Evolutionary conservation across 441 rosid genomes (phyloP).

Genomic region (California macrophylla): DNA sequence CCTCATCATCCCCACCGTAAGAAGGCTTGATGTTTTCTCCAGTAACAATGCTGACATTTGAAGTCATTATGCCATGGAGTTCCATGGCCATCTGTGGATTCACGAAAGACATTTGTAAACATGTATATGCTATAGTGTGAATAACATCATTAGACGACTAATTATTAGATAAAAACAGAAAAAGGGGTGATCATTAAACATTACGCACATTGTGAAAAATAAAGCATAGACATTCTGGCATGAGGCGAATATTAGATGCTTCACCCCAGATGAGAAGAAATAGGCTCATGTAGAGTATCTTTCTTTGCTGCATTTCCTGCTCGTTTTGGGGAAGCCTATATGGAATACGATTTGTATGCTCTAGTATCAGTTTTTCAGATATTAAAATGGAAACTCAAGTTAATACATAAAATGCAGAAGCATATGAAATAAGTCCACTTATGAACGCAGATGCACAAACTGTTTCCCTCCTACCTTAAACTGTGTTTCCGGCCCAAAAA

Average conservation of each 20-base stretch:
- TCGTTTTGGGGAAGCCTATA: slow-evolving; percentile 80
- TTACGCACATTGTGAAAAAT: slow-evolving; percentile 82
- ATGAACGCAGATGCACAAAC: background rate
- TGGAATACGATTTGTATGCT: slow-evolving; percentile 14
- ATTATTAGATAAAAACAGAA: background rate
- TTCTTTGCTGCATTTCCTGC: slow-evolving; percentile 86
- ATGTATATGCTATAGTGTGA: background rate
- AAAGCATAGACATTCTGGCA: slow-evolving; percentile 96
- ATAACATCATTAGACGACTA: background rate
- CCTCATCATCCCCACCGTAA: slow-evolving; percentile 96
- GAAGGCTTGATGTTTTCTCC: slow-evolving; percentile 98
- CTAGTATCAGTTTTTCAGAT: slow-evolving; percentile 4
- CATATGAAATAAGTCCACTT: background rate
- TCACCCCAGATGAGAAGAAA: slow-evolving; percentile 97
- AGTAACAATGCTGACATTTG: slow-evolving; percentile 91
- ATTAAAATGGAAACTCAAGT: slow-evolving; percentile 7
- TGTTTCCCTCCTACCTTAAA: slow-evolving; percentile 44
- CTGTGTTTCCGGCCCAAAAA: slow-evolving; percentile 90
- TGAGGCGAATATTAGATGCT: slow-evolving; percentile 89
- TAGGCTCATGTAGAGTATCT: slow-evolving; percentile 92
- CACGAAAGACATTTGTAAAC: background rate
- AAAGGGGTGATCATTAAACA: background rate
- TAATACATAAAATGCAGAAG: background rate
- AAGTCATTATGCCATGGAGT: slow-evolving; percentile 90
- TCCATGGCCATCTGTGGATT: slow-evolving; percentile 89